These are phyloP conservation scores for Candida corydali DNA, from an alignment of 805 yeast species.

Conservation along the genomic window DNA sequence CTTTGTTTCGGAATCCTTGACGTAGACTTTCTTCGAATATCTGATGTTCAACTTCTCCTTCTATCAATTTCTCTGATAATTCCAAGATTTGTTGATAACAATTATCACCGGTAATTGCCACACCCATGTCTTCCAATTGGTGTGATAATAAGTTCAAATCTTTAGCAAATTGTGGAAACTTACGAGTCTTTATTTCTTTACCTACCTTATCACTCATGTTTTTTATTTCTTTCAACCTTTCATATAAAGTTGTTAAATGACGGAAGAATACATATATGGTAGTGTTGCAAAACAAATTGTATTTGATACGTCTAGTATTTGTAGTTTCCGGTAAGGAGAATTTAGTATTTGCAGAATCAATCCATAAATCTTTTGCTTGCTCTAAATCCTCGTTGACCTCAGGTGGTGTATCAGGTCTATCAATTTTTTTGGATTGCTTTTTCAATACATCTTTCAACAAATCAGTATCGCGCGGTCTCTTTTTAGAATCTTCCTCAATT, in stretches of 20 bases:
- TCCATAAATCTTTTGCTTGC: slow-evolving; percentile 41
- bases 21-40: slow-evolving; percentile 94
- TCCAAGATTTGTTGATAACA: slow-evolving; percentile 76
- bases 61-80: slow-evolving; percentile 72
- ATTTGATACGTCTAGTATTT: slow-evolving; percentile 44
- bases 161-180: slow-evolving; percentile 71
- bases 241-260: slow-evolving; percentile 74
- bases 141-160: slow-evolving; percentile 79
- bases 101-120: slow-evolving; percentile 60
- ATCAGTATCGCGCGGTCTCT: slow-evolving; percentile 52
- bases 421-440: slow-evolving; percentile 43
- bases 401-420: slow-evolving; percentile 25
- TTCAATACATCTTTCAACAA: slow-evolving; percentile 58
- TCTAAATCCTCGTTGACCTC: slow-evolving; percentile 29
- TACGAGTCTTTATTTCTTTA: slow-evolving; percentile 63
- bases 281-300: slow-evolving; percentile 82
- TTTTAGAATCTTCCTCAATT: slow-evolving; percentile 27
- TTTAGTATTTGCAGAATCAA: slow-evolving; percentile 31
- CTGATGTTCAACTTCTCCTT: slow-evolving; percentile 88
- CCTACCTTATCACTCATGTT: slow-evolving; percentile 63
- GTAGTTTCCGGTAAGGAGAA: slow-evolving; percentile 24
- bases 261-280: slow-evolving; percentile 88
- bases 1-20: slow-evolving; percentile 90
- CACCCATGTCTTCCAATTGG: slow-evolving; percentile 77
- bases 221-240: slow-evolving; percentile 76